A percentile compares a stretch with the other conserved stretches of the same genome.
Evolutionary conservation across 1,284 basidiomycete genomes (phyloP).

Genomic region (Entoloma clypeatum): DNA sequence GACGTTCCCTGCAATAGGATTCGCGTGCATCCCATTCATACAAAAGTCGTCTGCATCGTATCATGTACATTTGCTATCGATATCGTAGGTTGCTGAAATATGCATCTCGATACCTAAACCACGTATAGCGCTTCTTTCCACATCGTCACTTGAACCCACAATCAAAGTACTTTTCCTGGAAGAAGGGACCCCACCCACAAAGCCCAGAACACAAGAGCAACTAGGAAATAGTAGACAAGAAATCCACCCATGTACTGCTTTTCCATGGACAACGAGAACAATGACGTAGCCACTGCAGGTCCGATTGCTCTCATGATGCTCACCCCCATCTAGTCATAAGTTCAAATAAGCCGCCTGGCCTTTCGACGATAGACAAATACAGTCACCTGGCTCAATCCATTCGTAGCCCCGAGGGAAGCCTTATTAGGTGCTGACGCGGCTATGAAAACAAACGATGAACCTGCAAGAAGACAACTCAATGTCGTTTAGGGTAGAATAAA

Average conservation of each 20-base stretch:
- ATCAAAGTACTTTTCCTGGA: slow-evolving; percentile 19
- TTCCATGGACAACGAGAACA: slow-evolving; percentile 65
- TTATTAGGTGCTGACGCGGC: slow-evolving; percentile 26
- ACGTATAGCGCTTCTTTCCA: too few relatives aligned
- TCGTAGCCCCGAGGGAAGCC: slow-evolving; percentile 67
- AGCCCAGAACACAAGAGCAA: slow-evolving; percentile 22
- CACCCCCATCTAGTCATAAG: slow-evolving; percentile 40
- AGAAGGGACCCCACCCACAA: slow-evolving; percentile 19
- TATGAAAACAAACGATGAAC: slow-evolving; percentile 22
- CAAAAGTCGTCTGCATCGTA: too few relatives aligned
- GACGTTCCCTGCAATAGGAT: too few relatives aligned
- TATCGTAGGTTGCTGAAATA: too few relatives aligned
- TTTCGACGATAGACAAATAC: background rate
- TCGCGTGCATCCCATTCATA: too few relatives aligned
- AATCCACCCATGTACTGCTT: slow-evolving; percentile 55
- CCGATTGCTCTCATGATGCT: slow-evolving; percentile 68
- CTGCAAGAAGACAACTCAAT: too few relatives aligned
- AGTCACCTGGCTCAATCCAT: slow-evolving; percentile 53
- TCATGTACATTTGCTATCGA: too few relatives aligned
- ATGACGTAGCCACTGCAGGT: slow-evolving; percentile 62
- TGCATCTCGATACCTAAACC: background rate
- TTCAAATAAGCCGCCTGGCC: background rate
- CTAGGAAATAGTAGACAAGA: slow-evolving; percentile 58
- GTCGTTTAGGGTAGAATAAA: too few relatives aligned
- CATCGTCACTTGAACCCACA: too few relatives aligned